Conservation (phyloP, 805 yeast species). For the Lipomyces yamadae region DNA sequence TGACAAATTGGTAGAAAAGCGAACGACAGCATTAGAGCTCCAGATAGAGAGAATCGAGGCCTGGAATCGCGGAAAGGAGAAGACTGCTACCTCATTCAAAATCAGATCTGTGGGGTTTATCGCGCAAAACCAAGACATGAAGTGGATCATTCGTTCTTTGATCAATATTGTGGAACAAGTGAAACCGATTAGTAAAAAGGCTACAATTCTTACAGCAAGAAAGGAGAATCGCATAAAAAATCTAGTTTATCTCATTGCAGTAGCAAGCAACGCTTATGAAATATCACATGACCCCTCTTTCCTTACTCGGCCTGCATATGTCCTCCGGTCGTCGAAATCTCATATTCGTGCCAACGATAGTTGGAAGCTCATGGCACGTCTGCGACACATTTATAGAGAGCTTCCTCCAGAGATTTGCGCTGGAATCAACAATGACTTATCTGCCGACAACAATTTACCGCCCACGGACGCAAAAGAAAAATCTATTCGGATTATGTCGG, state of each 20-base stretch:
- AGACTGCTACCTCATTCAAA: slow-evolving; percentile 40
- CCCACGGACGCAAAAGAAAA: slow-evolving; percentile 59
- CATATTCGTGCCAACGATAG: slow-evolving; percentile 82
- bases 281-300: slow-evolving; percentile 87
- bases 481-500: slow-evolving; percentile 63
- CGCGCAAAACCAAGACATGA: slow-evolving; percentile 45
- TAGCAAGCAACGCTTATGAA: slow-evolving; percentile 55
- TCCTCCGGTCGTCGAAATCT: slow-evolving; percentile 68
- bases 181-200: slow-evolving; percentile 40
- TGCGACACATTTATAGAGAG: slow-evolving; percentile 70
- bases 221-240: slow-evolving; percentile 39
- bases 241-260: slow-evolving; percentile 51
- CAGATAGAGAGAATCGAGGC: slow-evolving; percentile 43
- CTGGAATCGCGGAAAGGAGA: slow-evolving; percentile 41
- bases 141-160: slow-evolving; percentile 40
- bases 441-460: slow-evolving; percentile 11
- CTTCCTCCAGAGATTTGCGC: slow-evolving; percentile 55
- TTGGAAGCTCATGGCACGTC: slow-evolving; percentile 82
- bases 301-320: slow-evolving; percentile 84
- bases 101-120: slow-evolving; percentile 45
- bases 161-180: slow-evolving; percentile 30
- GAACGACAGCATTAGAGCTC: slow-evolving; percentile 40
- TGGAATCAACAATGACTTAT: slow-evolving; percentile 49
- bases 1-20: neutral
- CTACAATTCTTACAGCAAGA: slow-evolving; percentile 30